Evolutionary conservation across 495 filamentous ascomycete species (phyloP), one percentile per base, ranked within the genome.

Genomic region (Hypoxylon lenormandii): DNA sequence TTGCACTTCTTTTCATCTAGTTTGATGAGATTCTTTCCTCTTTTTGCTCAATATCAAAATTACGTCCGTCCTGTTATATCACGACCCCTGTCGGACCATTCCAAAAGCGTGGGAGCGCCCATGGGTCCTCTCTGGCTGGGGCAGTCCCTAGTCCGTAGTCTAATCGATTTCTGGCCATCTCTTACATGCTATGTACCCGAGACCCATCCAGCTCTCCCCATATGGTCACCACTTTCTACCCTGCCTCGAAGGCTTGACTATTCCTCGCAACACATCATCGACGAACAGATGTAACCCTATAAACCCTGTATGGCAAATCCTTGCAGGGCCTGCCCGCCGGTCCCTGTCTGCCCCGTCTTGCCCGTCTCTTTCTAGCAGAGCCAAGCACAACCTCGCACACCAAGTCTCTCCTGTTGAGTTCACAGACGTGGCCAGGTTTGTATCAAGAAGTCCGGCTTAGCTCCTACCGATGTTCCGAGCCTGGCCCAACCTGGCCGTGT

Each of bases 381-480:
- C 80, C 80, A 78, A 78, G 79, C 69, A 76, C 64, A 64, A 67
- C 72, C 73, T 80, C 80, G 75, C 77, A 80, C 81, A 80, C 80
- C 79, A 76, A 48, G 49, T 74, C 69, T 76, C 75, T 76, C 76
- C 74, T 66, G 61, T 70, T 65, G 74, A 75, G 70, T 78, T 73
- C 76, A 80, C 73, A 81, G 76, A 82, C 74, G 75, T 76, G 77
- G 77, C 76, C 78, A 79, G 74, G 80, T 75, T 78, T 82, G 80
- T 80, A 79, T 79, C 80, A 82, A 78, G 77, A 73, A 78, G 78
- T 76, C 80, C 80, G 80, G 80, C 79, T 80, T 80, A 80, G 77
- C 77, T 81, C 80, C 78, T 83, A 82, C 81, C 79, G 80, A 77
- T 74, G 80, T 80, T 78, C 81, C 80, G 78, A 79, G 72, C 80